Conservation (phyloP, 768 basidiomycete species). For the Pleurotus ostreatus region DNA sequence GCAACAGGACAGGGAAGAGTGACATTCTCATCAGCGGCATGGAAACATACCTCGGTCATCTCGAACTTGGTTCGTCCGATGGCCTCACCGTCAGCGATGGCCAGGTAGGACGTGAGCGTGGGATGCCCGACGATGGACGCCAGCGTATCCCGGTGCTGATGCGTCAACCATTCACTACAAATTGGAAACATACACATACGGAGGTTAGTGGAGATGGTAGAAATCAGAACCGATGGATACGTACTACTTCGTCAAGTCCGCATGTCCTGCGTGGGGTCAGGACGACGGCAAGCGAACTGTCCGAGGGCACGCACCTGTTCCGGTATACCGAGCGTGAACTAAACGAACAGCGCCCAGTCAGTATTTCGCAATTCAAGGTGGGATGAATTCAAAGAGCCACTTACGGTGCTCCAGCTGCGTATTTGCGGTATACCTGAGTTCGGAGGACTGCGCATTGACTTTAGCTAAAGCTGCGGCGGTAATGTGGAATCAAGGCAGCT, state of each 20-base stretch:
- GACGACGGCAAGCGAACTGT: conserved; percentile 2
- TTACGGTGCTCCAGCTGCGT: conserved; percentile 92
- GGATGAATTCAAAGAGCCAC: conserved; percentile 25
- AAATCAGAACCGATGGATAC: conserved; percentile 22
- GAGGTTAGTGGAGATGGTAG: not conserved
- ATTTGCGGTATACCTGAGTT: conserved; percentile 93
- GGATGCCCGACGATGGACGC: conserved; percentile 92
- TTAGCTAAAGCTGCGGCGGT: conserved; percentile 9
- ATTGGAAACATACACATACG: not conserved
- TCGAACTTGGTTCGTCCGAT: conserved; percentile 88
- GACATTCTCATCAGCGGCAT: conserved; percentile 37
- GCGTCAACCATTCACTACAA: conserved; percentile 91
- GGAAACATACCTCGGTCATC: conserved; percentile 78
- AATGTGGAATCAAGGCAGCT: conserved; percentile 24
- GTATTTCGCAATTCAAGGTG: conserved; percentile 9
- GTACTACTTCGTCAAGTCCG: conserved; percentile 94
- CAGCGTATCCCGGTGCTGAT: conserved; percentile 95
- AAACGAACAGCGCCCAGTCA: conserved; percentile 13
- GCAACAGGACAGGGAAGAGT: conserved; percentile 8
- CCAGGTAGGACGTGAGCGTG: conserved; percentile 78
- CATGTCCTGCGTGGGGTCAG: conserved; percentile 61
- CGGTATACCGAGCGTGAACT: conserved; percentile 97
- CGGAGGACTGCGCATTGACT: conserved; percentile 62
- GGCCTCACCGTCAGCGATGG: conserved; percentile 93
- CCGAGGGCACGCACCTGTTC: conserved; percentile 65